Evolutionary conservation across 2,329 filamentous ascomycete genomes (phyloP).

Genomic region (Penicillium oxalicum): DNA sequence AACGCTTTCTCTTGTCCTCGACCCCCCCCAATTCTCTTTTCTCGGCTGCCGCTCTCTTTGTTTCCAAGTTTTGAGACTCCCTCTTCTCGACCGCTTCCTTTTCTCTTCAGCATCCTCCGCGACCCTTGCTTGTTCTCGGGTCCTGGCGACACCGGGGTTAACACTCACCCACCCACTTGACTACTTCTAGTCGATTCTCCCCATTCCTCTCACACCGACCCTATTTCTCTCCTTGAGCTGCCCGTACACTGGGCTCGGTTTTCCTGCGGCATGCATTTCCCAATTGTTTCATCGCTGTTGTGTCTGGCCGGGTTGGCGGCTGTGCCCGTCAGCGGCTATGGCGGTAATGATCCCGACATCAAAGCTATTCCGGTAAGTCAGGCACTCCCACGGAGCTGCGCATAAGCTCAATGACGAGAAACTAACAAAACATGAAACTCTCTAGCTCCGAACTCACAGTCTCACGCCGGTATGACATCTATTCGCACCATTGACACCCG

Average conservation of each 20-base stretch:
- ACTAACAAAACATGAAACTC: slow-evolving; percentile 9
- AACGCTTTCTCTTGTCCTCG: slow-evolving; percentile 1
- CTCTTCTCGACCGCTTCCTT: slow-evolving; percentile 1
- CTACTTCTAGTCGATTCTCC: not conserved
- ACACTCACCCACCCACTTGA: not conserved
- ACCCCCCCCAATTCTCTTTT: not conserved
- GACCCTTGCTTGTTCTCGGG: slow-evolving; percentile 13
- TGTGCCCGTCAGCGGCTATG: slow-evolving; percentile 36
- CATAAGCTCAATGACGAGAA: slow-evolving; percentile 5
- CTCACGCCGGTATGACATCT: slow-evolving; percentile 62
- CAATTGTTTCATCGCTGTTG: slow-evolving; percentile 30
- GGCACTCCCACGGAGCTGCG: not conserved
- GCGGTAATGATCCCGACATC: slow-evolving; percentile 49
- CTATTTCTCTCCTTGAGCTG: slow-evolving; percentile 18
- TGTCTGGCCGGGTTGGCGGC: slow-evolving; percentile 32
- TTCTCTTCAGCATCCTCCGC: not conserved
- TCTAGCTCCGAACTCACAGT: slow-evolving; percentile 79
- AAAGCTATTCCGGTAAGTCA: slow-evolving; percentile 59
- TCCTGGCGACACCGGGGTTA: slow-evolving; percentile 20
- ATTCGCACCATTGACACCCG: not conserved
- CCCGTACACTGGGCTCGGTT: slow-evolving; percentile 14
- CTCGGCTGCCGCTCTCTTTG: slow-evolving; percentile 8
- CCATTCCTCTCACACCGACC: slow-evolving; percentile 9
- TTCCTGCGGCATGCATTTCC: slow-evolving; percentile 27
- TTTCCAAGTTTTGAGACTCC: not conserved